These are phyloP conservation scores for Suhomyces kilbournensis DNA, from an alignment of 805 yeast species.

Conservation along the genomic window DNA sequence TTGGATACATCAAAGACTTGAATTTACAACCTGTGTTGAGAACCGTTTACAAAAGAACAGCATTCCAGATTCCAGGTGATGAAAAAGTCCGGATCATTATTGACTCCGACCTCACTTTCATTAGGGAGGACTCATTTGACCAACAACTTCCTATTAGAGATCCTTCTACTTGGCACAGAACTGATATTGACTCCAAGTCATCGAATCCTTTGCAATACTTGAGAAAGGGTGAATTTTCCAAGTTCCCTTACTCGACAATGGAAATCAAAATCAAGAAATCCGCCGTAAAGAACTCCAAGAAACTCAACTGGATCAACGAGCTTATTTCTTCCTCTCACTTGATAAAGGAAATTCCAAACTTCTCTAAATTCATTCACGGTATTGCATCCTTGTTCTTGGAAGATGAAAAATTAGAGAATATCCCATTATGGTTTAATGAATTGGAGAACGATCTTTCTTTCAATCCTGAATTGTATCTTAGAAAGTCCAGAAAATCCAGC, in stretches of 20 bases:
- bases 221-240: conserved; percentile 80
- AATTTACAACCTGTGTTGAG: conserved; percentile 83
- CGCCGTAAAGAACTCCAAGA: conserved; percentile 39
- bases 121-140: conserved; percentile 90
- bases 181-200: conserved; percentile 79
- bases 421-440: conserved; percentile 95
- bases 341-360: conserved; percentile 91
- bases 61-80: conserved; percentile 98
- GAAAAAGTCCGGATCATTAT: conserved; percentile 86
- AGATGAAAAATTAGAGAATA: conserved; percentile 81
- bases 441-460: conserved; percentile 47
- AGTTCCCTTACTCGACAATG: conserved; percentile 85
- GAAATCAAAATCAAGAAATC: conserved; percentile 64
- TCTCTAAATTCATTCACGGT: conserved; percentile 92
- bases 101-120: conserved; percentile 82
- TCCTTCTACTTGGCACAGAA: conserved; percentile 86
- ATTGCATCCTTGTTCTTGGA: conserved; percentile 83
- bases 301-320: conserved; percentile 79
- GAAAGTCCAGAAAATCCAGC: conserved; percentile 6
- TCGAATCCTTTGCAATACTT: conserved; percentile 67
- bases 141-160: conserved; percentile 83
- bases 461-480: conserved; percentile 12
- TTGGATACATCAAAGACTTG: conserved; percentile 59
- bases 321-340: conserved; percentile 69
- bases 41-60: conserved; percentile 85